Evolutionary conservation across 2,329 filamentous ascomycete species (phyloP), one percentile per base, ranked within the genome.

Genomic region (Diaporthe batatas): DNA sequence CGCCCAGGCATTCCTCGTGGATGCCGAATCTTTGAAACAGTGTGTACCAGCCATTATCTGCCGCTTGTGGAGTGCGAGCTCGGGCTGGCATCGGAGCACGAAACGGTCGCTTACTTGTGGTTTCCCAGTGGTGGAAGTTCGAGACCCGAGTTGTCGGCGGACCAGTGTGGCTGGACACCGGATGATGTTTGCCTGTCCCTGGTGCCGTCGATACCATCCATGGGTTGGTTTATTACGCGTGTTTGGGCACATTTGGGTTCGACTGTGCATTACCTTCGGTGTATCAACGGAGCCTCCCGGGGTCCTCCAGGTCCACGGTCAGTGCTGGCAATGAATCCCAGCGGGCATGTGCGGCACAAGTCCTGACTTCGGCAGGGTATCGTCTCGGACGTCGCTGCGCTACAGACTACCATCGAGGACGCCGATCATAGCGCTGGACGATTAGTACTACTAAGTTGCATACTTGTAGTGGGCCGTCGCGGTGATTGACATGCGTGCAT

Each of bases 1-100:
- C 39, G 44, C 54, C 53, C 47, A 54, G 47, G 57, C 25, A 65
- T 34, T 18, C 65, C 53, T 44, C 58, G 47, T 70, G 47, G 36
- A 36, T 68, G 68, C 72, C 72, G 29, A 71, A 29, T 25, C 59
- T 49, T 71, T 72, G 68, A 51, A 49, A 36, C 44, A 54, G 54
- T 25, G 44, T 71, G 58, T 57, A 68, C 36, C 58, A 62, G 59
- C 23, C 23, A 67, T 47, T 36, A 23, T 54, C 25, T 29, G 59
- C 59, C 32, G 29, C 25, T 29, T 12, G 25, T 36, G 42, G 29
- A 68, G 34, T 57, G 68, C 34, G 36, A 32, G 29, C 7, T 53
- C 53, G 58, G n/a, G 32, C 62, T 67, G 47, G 62, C 62, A 53
- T 21, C 44, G 32, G 62, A 53, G 39, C 47, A 53, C 18, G 47